Base-by-base conservation (phyloP, 1,284 basidiomycete genomes). In the Puccinia coronata region DNA sequence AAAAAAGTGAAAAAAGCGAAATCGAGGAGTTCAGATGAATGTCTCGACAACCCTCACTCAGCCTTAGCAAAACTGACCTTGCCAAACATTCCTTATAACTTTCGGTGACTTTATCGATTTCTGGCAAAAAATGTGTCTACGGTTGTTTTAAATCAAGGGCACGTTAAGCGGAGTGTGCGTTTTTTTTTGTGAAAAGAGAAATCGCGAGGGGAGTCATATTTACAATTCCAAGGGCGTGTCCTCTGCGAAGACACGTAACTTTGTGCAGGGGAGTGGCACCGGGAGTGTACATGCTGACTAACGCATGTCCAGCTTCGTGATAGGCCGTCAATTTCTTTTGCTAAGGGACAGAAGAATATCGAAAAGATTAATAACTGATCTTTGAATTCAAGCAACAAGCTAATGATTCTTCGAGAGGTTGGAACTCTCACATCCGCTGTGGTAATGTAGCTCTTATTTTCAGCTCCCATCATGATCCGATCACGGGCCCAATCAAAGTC, bases 401-500 rank as follows among this genome's bases (percentile, higher is more conserved):
- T n/a, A n/a, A n/a, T n/a, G n/a, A n/a, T n/a, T n/a, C n/a, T n/a
- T n/a, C n/a, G n/a, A n/a, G n/a, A 43, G 65, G 36, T 9, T 51
- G 43, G 23, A 2, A 47, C 63, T 86, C 95, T 96, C 47, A 90
- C 91, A 86, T 94, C 92, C 34, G 92, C 91, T 83, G 93, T 92
- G 81, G 96, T 93, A 85, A 91, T 95, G 70, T 92, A 91, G 82
- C 92, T 95, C 87, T 91, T 92, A 83, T 95, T 89, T 87, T 98
- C 95, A 34, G 93, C 93, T 69, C 96, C 95, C 94, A 98, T 95
- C 83, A 96, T 88, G 83, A 97, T 96, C 75, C 94, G 92, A 87
- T 96, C 94, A 92, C 92, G 84, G 67, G 95, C 95, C 95, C 95
- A 98, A 88, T 97, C 95, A 85, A 97, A 93, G 85, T 97, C 93